phyloP scores from a whole-genome alignment of 495 filamentous ascomycete genomes.

The Glarea lozoyensis region DNA sequence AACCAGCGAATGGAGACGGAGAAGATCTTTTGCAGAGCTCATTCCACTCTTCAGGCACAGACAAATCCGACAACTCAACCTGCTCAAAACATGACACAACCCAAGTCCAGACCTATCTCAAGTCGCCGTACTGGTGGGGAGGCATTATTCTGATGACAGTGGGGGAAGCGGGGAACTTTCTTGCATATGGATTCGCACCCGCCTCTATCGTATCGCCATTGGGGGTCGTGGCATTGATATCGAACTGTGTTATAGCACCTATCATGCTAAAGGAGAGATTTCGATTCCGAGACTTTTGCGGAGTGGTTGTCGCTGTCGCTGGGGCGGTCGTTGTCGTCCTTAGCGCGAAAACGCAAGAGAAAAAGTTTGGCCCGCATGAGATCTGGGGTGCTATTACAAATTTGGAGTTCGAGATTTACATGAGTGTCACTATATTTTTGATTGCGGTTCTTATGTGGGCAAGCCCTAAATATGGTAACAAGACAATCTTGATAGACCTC shows the following conservation, averaged over 20 bases:
- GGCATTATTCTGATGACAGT: constrained; percentile 84
- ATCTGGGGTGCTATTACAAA: constrained; percentile 84
- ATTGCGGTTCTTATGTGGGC: constrained; percentile 70
- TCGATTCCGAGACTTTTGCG: constrained; percentile 75
- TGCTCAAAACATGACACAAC: constrained; percentile 20
- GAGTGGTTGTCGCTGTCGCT: constrained; percentile 72
- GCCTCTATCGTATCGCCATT: constrained; percentile 96
- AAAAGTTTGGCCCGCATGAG: constrained; percentile 81
- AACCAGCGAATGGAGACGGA: constrained; percentile 27
- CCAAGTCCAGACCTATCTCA: constrained; percentile 49
- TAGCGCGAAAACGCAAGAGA: constrained; percentile 83
- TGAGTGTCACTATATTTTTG: constrained; percentile 62
- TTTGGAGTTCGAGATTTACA: constrained; percentile 86
- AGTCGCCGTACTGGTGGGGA: constrained; percentile 91
- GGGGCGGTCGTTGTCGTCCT: constrained; percentile 91
- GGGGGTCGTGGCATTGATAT: constrained; percentile 88
- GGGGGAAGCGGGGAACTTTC: constrained; percentile 93
- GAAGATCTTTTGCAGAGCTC: constrained; percentile 39
- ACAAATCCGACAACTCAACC: constrained; percentile 29
- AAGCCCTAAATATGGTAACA: constrained; percentile 72
- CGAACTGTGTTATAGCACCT: constrained; percentile 93
- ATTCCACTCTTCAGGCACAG: constrained; percentile 32
- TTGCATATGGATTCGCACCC: constrained; percentile 97
- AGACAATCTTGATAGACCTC: constrained; percentile 85
- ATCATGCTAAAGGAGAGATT: constrained; percentile 86